These are phyloP conservation scores for Hortiboletus flavorubellus DNA, from an alignment of 768 basidiomycete species.

Conservation along the genomic window DNA sequence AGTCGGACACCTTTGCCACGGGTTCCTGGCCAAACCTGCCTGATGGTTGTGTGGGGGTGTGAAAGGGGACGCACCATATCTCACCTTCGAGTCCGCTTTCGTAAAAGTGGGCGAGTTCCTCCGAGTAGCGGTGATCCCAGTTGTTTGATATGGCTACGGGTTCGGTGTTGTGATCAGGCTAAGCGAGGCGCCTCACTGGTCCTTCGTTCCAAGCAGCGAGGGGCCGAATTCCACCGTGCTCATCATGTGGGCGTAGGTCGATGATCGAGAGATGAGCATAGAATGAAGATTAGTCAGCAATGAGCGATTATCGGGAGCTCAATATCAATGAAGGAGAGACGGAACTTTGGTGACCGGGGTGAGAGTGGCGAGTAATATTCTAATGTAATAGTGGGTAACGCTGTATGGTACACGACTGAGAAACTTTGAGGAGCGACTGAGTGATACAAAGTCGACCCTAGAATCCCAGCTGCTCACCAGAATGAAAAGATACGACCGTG, in stretches of 20 bases:
- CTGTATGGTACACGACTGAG: conserved; percentile 20
- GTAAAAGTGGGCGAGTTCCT: conserved; percentile 67
- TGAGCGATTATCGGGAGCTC: background rate
- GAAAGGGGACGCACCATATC: conserved; percentile 56
- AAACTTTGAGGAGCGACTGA: conserved; percentile 3
- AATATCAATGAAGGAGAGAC: no score
- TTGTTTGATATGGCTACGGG: conserved; percentile 34
- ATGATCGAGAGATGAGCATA: background rate
- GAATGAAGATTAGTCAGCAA: conserved; percentile 17
- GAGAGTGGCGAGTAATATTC: conserved; percentile 17
- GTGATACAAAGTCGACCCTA: background rate
- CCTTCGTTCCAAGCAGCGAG: conserved; percentile 76
- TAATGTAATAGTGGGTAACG: conserved; percentile 13
- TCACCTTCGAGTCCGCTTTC: conserved; percentile 85
- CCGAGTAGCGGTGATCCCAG: conserved; percentile 75
- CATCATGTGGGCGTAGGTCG: conserved; percentile 19
- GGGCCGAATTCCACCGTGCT: conserved; percentile 50
- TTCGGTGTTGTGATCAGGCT: background rate
- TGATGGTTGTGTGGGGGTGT: background rate
- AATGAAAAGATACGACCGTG: background rate
- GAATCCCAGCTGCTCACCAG: conserved; percentile 4
- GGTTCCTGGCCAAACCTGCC: conserved; percentile 79
- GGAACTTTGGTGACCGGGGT: background rate
- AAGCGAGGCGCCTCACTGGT: conserved; percentile 52
- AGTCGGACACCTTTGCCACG: conserved; percentile 76